Base-by-base conservation (phyloP, 1,284 basidiomycete genomes). In the Abortiporus biennis region DNA sequence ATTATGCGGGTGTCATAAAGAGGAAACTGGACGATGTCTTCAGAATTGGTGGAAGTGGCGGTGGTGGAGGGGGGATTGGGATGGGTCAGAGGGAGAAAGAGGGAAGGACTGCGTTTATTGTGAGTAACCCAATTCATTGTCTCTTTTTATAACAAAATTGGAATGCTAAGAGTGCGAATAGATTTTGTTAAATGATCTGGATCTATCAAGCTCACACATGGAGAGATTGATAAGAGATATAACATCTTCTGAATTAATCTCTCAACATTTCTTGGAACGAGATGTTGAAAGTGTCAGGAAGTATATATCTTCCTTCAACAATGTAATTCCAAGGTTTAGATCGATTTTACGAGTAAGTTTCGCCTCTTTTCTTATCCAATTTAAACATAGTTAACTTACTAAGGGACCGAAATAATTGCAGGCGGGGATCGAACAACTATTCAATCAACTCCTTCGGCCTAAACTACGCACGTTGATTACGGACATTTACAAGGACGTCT, bases 381-480 rank as follows among this genome's bases (percentile, higher is more conserved):
- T n/a, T n/a, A n/a, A n/a, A n/a, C 20, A 30, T 30, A 42, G 38
- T 53, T 42, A 27, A 42, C 24, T 34, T 40, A 31, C 17, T 45
- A 25, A n/a, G n/a, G n/a, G n/a, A n/a, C n/a, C n/a, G n/a, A n/a
- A n/a, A n/a, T n/a, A 49, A 19, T 39, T 23, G 37, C 59, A 94
- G 83, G 72, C 78, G 8, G 92, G 94, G 25, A 72, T 97, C 31
- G 95, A 98, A 52, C 91, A 94, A 54, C 69, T 98, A 17, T 98
- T 98, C 69, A 94, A 91, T 50, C 92, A 96, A 56, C 72, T 97
- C 6, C 76, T 94, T 44, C 76, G 92, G 19, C 91, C 94, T 0
- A 84, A 85, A 44, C 62, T 99, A 24, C 79, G 93, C 15, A 85
- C 79, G 9, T 68, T 99, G 36, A 73, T 98, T 29, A 64, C 79